Evolutionary conservation across 345 rosid species (phyloP).

Genomic region (Eucalyptus sp.): DNA sequence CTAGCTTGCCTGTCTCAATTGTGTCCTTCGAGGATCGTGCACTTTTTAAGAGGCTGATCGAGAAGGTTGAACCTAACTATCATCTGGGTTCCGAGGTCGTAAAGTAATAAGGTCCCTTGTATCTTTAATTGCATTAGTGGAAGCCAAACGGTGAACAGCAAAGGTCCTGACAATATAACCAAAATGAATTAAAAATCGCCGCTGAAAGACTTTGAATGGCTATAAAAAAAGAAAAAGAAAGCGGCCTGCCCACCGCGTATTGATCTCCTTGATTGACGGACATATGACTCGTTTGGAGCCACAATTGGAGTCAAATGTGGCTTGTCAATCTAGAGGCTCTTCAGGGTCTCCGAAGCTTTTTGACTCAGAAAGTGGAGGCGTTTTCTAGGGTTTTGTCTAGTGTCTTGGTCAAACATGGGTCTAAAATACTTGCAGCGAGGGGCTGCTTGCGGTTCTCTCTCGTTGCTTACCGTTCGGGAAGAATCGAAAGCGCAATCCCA

Average conservation of each 20-base stretch:
- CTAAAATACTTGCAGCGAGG: neutral
- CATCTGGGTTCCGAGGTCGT: neutral
- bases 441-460: neutral
- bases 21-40: neutral
- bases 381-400: neutral
- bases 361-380: neutral
- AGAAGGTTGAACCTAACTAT: neutral
- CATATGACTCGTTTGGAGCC: neutral
- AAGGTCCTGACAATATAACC: neutral
- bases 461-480: neutral
- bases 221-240: neutral
- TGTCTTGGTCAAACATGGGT: neutral
- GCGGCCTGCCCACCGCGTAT: neutral
- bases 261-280: neutral
- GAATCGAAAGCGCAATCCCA: neutral
- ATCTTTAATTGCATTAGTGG: neutral
- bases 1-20: neutral
- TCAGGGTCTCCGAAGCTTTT: neutral
- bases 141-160: neutral
- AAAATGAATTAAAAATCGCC: neutral
- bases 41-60: neutral
- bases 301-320: neutral
- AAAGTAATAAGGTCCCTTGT: neutral
- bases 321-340: neutral
- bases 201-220: neutral